These are phyloP conservation scores for Stagonosporopsis chrysanthemi DNA, from an alignment of 2,329 filamentous ascomycete species.

Conservation along the genomic window DNA sequence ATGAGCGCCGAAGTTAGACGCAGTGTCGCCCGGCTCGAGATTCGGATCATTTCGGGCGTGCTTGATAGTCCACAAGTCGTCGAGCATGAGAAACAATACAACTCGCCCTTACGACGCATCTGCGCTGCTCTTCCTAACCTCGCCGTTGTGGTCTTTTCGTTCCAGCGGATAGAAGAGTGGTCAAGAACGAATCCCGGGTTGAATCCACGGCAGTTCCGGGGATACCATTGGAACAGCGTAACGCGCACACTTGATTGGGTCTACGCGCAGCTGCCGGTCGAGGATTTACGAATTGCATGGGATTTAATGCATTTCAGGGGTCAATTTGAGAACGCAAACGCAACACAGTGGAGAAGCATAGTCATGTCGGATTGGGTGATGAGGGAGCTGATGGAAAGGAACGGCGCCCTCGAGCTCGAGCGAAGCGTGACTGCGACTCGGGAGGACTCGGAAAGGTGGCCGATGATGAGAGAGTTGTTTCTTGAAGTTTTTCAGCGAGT, in stretches of 20 bases:
- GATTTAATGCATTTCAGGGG: slow-evolving; percentile 6
- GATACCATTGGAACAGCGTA: background rate
- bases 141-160: slow-evolving; percentile 13
- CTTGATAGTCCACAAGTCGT: background rate
- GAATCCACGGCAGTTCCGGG: too few relatives aligned
- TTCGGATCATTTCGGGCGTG: slow-evolving; percentile 11
- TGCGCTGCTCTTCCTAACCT: slow-evolving; percentile 21
- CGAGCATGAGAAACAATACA: background rate
- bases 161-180: background rate
- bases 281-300: slow-evolving; percentile 1
- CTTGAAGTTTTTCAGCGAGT: background rate
- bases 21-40: slow-evolving; percentile 23
- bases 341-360: background rate
- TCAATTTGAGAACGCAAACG: background rate
- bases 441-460: slow-evolving; percentile 3
- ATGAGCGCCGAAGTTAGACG: slow-evolving; percentile 17
- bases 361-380: background rate
- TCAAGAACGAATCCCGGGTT: background rate
- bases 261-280: background rate
- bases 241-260: slow-evolving; percentile 9
- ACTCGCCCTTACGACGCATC: slow-evolving; percentile 12
- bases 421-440: slow-evolving; percentile 2
- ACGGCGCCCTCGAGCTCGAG: slow-evolving; percentile 5
- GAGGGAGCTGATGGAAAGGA: background rate
- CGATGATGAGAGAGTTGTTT: background rate